Base-by-base conservation (phyloP, 371 early-diverging fungal genomes). In the Syncephalastrum contaminatum region DNA sequence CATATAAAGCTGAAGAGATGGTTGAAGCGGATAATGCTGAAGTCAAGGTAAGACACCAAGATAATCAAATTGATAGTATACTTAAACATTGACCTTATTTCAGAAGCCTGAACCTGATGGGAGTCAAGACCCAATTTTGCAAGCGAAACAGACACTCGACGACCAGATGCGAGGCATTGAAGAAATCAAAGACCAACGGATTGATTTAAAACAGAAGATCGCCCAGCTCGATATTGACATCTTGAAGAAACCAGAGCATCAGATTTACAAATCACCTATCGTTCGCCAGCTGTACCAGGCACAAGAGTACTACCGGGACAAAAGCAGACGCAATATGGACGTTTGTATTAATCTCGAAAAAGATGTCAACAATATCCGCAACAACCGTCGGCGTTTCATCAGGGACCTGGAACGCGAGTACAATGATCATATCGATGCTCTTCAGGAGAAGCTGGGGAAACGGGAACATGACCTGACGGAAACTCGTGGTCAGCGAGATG, bases 401-500 rank as follows among this genome's bases (percentile, higher is more conserved):
- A 52, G 63, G 16, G 69, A 72, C n/a, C 39, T 64, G 16, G 71
- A 72, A 45, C 22, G 36, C 8, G 67, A 70, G 16, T 69, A 70
- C 58, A 43, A 55, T 7, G 54, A 22, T 21, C 61, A 63, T 8
- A 68, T 66, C 20, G 58, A 58, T 25, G 69, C 62, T 1, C 51
- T 91, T 41, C 89, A 89, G 50, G 69, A 73, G 4, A 87, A 92
- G 59, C 67, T 92, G 52, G 76, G 83, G 41, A 80, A 81, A 46
- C 55, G 92, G 19, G 91, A 95, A 44, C 67, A 63, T 15, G 95
- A 96, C 36, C 68, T 93, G 43, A 79, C 83, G 6, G 80, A 93
- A 20, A 70, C 94, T 48, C 86, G 95, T 43, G 82, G 82, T 43
- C 82, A 87, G 52, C 85, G 97, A 41, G 94, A 96, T 70, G 73